phyloP scores from a whole-genome alignment of 2,329 filamentous ascomycete species.

The Cytospora leucostoma region DNA sequence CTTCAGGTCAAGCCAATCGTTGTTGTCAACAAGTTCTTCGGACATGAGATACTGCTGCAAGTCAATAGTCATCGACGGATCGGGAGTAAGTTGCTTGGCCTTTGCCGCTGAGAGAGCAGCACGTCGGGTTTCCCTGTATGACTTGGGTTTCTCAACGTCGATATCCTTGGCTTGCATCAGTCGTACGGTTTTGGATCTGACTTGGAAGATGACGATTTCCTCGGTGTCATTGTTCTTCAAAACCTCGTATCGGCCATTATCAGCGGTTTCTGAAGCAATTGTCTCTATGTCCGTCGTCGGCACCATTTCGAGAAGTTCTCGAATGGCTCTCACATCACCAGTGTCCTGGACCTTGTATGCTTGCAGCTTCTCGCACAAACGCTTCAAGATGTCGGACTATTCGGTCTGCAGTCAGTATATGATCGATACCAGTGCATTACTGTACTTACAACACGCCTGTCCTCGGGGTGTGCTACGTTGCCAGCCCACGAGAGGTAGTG shows the following conservation, averaged over 20 bases:
- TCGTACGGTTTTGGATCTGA: conserved; percentile 11
- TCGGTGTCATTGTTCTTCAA: not conserved
- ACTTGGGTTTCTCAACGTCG: conserved; percentile 12
- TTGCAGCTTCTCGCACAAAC: conserved; percentile 1
- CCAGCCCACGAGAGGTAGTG: conserved; percentile 24
- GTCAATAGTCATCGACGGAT: conserved; percentile 8
- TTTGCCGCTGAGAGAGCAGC: conserved; percentile 3
- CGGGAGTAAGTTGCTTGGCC: not conserved
- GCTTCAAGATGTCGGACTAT: conserved; percentile 1
- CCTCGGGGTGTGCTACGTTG: conserved; percentile 22
- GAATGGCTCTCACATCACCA: not conserved
- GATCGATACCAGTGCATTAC: too few relatives aligned
- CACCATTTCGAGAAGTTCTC: conserved; percentile 1
- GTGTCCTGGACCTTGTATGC: not conserved
- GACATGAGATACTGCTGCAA: conserved; percentile 22
- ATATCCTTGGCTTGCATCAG: conserved; percentile 24
- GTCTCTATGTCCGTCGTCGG: not conserved
- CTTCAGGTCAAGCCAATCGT: conserved; percentile 7
- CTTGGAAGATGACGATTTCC: conserved; percentile 3
- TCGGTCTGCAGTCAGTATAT: too few relatives aligned
- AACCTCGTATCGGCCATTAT: not conserved
- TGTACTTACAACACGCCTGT: conserved; percentile 19
- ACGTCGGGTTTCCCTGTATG: conserved; percentile 2
- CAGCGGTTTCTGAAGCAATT: not conserved
- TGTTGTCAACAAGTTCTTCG: not conserved